These are phyloP conservation scores for Macadamia integrifolia DNA, from an alignment of 164 flowering plant species.

Conservation along the genomic window DNA sequence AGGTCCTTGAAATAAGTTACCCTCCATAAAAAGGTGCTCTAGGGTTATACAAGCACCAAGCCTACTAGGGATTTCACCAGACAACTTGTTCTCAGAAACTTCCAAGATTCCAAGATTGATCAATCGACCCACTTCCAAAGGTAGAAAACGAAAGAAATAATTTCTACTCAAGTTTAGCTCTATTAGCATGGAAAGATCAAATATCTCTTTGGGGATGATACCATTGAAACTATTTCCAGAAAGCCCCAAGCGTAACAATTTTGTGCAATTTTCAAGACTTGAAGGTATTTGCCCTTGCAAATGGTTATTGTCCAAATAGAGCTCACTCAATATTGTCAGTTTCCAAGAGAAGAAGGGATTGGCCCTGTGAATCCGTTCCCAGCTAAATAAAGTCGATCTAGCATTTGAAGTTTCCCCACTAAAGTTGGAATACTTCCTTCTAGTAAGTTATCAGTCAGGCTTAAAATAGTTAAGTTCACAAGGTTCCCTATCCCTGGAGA, in stretches of 20 bases:
- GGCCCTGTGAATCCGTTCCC: constrained; percentile 18
- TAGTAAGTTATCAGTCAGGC: background rate
- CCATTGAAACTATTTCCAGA: constrained; percentile 26
- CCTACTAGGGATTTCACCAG: constrained; percentile 21
- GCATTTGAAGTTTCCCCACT: constrained; percentile 21
- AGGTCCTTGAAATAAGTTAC: constrained; percentile 20
- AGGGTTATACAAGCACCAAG: constrained; percentile 21
- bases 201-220: constrained; percentile 18
- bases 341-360: constrained; percentile 29
- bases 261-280: constrained; percentile 18
- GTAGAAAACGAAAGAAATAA: constrained; percentile 21
- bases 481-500: constrained; percentile 28
- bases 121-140: constrained; percentile 24
- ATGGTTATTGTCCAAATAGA: constrained; percentile 15
- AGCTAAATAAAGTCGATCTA: constrained; percentile 5
- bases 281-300: constrained; percentile 28
- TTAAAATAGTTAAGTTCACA: constrained; percentile 10
- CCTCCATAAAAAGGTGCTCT: constrained; percentile 14
- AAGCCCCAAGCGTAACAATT: constrained; percentile 13
- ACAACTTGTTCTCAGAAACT: constrained; percentile 20
- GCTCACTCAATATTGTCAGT: constrained; percentile 14
- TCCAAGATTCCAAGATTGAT: constrained; percentile 13
- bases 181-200: constrained; percentile 14
- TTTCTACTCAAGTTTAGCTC: constrained; percentile 18
- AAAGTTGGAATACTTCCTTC: constrained; percentile 16